Percentiles rank a stretch among this genome's conserved stretches.
These are phyloP conservation scores for Rhizopus sp. DNA, from an alignment of 371 early-diverging fungal genomes.

Conservation along the genomic window DNA sequence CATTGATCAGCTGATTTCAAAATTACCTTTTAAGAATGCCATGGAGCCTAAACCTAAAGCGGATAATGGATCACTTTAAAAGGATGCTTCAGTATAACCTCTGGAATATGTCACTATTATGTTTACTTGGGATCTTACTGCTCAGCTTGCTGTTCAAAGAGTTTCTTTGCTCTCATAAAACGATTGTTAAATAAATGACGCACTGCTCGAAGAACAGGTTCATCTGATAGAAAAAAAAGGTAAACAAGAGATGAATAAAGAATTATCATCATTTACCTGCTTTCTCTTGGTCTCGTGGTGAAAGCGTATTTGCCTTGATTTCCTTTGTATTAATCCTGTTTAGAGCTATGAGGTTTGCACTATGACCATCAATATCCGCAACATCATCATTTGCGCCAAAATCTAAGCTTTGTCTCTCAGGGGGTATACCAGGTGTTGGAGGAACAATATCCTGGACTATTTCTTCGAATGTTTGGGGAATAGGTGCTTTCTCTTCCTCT, in stretches of 20 bases:
- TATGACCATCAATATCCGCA: constrained; percentile 24
- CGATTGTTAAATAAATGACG: constrained; percentile 61
- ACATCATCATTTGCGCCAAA: constrained; percentile 19
- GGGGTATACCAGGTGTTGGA: constrained; percentile 33
- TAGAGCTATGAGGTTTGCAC: constrained; percentile 31
- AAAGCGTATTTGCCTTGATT: constrained; percentile 46
- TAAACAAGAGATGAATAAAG: background rate
- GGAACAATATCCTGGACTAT: constrained; percentile 23
- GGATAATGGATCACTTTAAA: constrained; percentile 45
- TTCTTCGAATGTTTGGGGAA: constrained; percentile 11
- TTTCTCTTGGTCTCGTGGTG: constrained; percentile 52
- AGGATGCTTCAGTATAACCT: background rate
- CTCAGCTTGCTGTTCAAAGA: constrained; percentile 42
- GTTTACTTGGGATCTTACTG: constrained; percentile 24
- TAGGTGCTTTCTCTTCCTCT: background rate
- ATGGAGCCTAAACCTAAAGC: constrained; percentile 53
- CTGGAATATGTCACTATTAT: background rate
- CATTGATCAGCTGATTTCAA: background rate
- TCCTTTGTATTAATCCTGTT: constrained; percentile 36
- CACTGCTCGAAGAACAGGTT: constrained; percentile 53
- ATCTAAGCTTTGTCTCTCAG: constrained; percentile 20
- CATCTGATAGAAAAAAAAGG: constrained; percentile 16
- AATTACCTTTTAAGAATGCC: constrained; percentile 54
- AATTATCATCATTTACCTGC: constrained; percentile 36
- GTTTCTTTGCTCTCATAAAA: constrained; percentile 54